Percentiles rank a stretch among this genome's conserved stretches.
These are phyloP conservation scores for Hypoxylon sp. DNA, from an alignment of 2,329 filamentous ascomycete genomes.

Conservation along the genomic window DNA sequence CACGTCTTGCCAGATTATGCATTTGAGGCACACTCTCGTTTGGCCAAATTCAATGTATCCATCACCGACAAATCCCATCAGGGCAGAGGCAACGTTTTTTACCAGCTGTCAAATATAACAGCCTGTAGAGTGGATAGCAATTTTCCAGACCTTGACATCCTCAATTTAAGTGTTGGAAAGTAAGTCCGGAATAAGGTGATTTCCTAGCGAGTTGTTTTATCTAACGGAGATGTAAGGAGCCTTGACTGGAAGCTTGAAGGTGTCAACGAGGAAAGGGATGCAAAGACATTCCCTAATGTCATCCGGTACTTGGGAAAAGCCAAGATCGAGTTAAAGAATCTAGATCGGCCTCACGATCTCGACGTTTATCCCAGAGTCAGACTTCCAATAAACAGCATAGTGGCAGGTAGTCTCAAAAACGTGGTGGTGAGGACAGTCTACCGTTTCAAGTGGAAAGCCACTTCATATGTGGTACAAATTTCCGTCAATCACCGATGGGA, in stretches of 20 bases:
- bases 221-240: conserved; percentile 49
- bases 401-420: conserved; percentile 49
- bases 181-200: conserved; percentile 41
- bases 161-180: conserved; percentile 55
- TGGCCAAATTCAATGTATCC: conserved; percentile 39
- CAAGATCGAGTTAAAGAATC: conserved; percentile 38
- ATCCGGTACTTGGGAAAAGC: conserved; percentile 48
- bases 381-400: conserved; percentile 34
- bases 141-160: conserved; percentile 47
- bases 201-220: neutral
- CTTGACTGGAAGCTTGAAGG: conserved; percentile 59
- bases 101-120: conserved; percentile 33
- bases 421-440: conserved; percentile 55
- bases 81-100: conserved; percentile 10
- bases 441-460: conserved; percentile 53
- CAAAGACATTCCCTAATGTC: conserved; percentile 45
- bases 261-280: conserved; percentile 47
- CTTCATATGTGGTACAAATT: conserved; percentile 56
- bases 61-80: conserved; percentile 25
- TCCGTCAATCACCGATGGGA: conserved; percentile 56
- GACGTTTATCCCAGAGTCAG: conserved; percentile 51
- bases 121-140: conserved; percentile 25
- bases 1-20: conserved; percentile 47
- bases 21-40: conserved; percentile 44
- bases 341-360: conserved; percentile 29